These are phyloP conservation scores for Kondoa malvinella DNA, from an alignment of 768 basidiomycete species.

Conservation along the genomic window DNA sequence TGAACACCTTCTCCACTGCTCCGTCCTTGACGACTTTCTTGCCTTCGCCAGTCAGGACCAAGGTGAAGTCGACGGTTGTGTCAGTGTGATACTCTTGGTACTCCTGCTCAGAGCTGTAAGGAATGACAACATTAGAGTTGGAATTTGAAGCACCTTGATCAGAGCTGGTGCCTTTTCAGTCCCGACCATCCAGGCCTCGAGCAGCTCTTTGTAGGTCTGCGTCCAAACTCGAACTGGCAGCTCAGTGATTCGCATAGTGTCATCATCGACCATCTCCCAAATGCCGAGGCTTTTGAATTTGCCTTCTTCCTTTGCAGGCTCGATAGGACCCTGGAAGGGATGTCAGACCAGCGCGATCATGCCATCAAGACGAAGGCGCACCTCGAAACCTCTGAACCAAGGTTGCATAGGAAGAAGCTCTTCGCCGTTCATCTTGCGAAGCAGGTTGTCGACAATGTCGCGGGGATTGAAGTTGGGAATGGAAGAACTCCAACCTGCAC, in stretches of 20 bases:
- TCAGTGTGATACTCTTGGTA: conserved; percentile 96
- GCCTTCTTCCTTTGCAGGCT: conserved; percentile 40
- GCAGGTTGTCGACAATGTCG: conserved; percentile 76
- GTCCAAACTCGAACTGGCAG: conserved; percentile 94
- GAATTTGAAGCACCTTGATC: conserved; percentile 46
- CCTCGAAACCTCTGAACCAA: conserved; percentile 86
- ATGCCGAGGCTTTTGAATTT: conserved; percentile 62
- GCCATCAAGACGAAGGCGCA: conserved; percentile 17
- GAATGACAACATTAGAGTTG: too few relatives aligned
- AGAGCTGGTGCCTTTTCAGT: conserved; percentile 58
- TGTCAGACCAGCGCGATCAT: conserved; percentile 41
- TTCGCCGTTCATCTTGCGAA: conserved; percentile 68
- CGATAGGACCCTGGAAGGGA: conserved; percentile 42
- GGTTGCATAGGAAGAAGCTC: conserved; percentile 72
- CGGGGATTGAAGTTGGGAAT: conserved; percentile 81
- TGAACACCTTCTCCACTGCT: conserved; percentile 81
- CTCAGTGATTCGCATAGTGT: conserved; percentile 88
- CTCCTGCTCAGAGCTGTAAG: conserved; percentile 43
- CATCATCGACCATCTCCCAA: conserved; percentile 57
- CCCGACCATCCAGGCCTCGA: conserved; percentile 65
- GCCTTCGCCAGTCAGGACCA: conserved; percentile 62
- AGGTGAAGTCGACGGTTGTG: conserved; percentile 67
- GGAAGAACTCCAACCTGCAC: conserved; percentile 76
- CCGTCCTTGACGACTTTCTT: conserved; percentile 76
- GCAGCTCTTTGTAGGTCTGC: conserved; percentile 69